These are phyloP conservation scores for Pyrenochaeta sp. DNA, from an alignment of 2,329 filamentous ascomycete species.

Conservation along the genomic window DNA sequence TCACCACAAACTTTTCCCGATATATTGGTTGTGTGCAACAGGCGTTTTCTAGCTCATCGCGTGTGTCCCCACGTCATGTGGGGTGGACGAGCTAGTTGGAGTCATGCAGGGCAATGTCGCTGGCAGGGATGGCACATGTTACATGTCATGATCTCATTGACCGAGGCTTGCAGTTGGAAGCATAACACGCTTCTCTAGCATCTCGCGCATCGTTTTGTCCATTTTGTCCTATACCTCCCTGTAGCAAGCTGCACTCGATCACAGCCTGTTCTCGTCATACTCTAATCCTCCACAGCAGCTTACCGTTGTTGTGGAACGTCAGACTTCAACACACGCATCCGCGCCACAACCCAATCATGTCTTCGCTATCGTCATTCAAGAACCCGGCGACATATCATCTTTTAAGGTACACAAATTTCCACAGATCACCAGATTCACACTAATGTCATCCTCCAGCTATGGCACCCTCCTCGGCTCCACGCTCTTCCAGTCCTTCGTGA, in stretches of 20 bases:
- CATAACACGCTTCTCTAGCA: neutral
- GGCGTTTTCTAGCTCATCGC: no score
- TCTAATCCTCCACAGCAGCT: no score
- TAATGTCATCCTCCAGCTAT: slow-evolving; percentile 66
- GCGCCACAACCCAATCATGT: slow-evolving; percentile 37
- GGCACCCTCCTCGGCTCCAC: slow-evolving; percentile 86
- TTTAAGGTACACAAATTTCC: slow-evolving; percentile 62
- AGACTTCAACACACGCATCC: neutral
- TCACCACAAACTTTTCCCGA: no score
- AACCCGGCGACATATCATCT: slow-evolving; percentile 78
- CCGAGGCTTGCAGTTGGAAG: slow-evolving; percentile 8
- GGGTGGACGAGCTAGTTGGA: no score
- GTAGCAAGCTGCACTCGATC: no score
- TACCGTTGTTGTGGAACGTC: no score
- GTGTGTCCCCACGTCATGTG: no score
- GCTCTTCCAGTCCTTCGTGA: slow-evolving; percentile 85
- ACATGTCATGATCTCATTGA: slow-evolving; percentile 31
- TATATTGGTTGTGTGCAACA: no score
- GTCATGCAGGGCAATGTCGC: neutral
- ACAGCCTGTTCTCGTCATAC: no score
- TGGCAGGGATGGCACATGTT: slow-evolving; percentile 4
- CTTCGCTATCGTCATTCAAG: slow-evolving; percentile 60
- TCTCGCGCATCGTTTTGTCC: neutral
- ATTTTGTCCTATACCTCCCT: no score
- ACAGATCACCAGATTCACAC: slow-evolving; percentile 3